Percentiles rank a stretch among this genome's conserved stretches.
These are phyloP conservation scores for Sugiyamaella smithiae DNA, from an alignment of 805 yeast species.

Conservation along the genomic window DNA sequence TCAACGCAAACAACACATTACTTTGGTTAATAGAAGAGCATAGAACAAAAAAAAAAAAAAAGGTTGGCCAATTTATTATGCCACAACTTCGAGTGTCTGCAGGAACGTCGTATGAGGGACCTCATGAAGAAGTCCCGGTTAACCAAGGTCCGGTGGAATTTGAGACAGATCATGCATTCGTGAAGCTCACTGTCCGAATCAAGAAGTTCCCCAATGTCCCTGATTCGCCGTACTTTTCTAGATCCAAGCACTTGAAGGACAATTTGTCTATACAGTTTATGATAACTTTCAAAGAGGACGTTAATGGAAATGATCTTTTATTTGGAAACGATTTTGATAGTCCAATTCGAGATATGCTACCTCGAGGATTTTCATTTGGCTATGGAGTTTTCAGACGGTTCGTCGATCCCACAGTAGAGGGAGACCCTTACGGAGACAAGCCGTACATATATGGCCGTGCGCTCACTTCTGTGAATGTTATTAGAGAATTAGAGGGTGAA, in stretches of 20 bases:
- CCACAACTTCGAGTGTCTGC: slow-evolving; percentile 22
- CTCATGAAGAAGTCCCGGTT: slow-evolving; percentile 39
- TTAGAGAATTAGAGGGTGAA: slow-evolving; percentile 29
- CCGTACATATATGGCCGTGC: slow-evolving; percentile 66
- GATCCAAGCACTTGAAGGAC: slow-evolving; percentile 27
- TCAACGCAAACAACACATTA: no score
- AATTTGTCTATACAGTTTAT: slow-evolving; percentile 39
- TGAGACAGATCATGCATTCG: slow-evolving; percentile 40
- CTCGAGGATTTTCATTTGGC: slow-evolving; percentile 54
- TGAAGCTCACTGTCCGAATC: slow-evolving; percentile 40
- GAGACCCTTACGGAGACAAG: slow-evolving; percentile 56
- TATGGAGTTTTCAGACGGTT: slow-evolving; percentile 53
- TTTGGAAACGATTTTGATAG: slow-evolving; percentile 67
- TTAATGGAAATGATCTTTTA: slow-evolving; percentile 53
- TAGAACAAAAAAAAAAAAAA: no score
- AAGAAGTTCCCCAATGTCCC: slow-evolving; percentile 46
- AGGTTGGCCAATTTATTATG: no score
- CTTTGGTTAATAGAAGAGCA: no score
- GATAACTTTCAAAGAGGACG: slow-evolving; percentile 40
- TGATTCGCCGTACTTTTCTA: slow-evolving; percentile 26
- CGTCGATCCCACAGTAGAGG: slow-evolving; percentile 63
- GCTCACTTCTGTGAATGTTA: slow-evolving; percentile 52
- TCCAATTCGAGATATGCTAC: slow-evolving; percentile 58
- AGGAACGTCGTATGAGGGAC: slow-evolving; percentile 21
- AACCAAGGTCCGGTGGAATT: slow-evolving; percentile 43